phyloP scores from a whole-genome alignment of 73 alveolate genomes.

The Uronychia binucleata region DNA sequence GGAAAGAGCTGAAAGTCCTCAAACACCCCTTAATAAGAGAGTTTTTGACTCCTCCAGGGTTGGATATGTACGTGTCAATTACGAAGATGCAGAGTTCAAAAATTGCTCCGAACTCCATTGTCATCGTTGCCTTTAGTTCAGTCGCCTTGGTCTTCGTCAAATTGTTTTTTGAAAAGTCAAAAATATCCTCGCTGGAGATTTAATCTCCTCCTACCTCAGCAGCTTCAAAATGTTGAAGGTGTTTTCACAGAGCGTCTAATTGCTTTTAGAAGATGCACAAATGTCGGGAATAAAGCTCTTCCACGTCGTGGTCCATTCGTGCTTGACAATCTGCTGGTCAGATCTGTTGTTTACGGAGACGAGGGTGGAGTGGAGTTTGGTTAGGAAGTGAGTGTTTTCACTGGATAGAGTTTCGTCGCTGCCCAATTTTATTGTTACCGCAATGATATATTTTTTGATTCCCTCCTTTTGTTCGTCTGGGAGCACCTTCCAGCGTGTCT shows the following conservation, averaged over 20 bases:
- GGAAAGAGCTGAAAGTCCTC: constrained; percentile 73
- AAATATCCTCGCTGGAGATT: constrained; percentile 87
- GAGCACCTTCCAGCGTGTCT: constrained; percentile 78
- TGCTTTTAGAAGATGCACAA: constrained; percentile 82
- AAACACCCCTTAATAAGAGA: constrained; percentile 66
- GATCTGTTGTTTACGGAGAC: constrained; percentile 44
- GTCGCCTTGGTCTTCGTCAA: constrained; percentile 74
- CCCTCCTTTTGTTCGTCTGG: constrained; percentile 77
- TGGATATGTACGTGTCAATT: constrained; percentile 51
- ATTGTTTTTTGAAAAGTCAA: constrained; percentile 89
- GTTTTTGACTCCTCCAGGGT: constrained; percentile 60
- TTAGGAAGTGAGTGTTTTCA: constrained; percentile 65
- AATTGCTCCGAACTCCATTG: constrained; percentile 84
- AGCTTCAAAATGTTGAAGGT: constrained; percentile 87
- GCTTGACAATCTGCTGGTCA: constrained; percentile 65
- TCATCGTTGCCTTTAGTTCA: constrained; percentile 85
- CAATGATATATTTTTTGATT: constrained; percentile 63
- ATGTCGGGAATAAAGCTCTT: constrained; percentile 94
- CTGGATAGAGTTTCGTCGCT: constrained; percentile 52
- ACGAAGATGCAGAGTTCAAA: constrained; percentile 89
- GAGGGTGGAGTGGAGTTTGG: constrained; percentile 82
- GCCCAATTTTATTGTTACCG: constrained; percentile 58
- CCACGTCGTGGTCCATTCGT: constrained; percentile 97
- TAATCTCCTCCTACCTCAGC: constrained; percentile 20
- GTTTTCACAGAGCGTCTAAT: constrained; percentile 90